A percentile compares a stretch with the other conserved stretches of the same genome.
These are phyloP conservation scores for Nothopassalora personata DNA, from an alignment of 2,329 filamentous ascomycete genomes.

Conservation along the genomic window DNA sequence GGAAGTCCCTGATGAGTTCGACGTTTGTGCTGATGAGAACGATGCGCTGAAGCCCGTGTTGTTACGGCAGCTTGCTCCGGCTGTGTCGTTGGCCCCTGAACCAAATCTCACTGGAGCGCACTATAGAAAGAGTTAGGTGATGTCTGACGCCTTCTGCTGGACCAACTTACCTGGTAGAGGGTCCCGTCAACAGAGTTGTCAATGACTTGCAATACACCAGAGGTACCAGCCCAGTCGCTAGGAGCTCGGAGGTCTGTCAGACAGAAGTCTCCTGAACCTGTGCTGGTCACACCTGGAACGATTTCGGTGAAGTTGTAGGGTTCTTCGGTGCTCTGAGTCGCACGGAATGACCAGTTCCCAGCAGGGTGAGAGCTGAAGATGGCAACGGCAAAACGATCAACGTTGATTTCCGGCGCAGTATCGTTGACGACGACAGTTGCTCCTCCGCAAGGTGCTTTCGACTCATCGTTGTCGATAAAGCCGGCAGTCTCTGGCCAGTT, in stretches of 20 bases:
- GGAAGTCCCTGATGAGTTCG: constrained; percentile 1
- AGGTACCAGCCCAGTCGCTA: constrained; percentile 23
- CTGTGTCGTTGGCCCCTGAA: constrained; percentile 26
- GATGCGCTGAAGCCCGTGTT: constrained; percentile 24
- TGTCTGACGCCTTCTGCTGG: neutral
- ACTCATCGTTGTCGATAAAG: constrained; percentile 27
- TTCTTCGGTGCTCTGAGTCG: constrained; percentile 24
- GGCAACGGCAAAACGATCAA: constrained; percentile 26
- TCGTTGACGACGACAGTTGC: constrained; percentile 22
- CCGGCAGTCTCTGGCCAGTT: constrained; percentile 34
- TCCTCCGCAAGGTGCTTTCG: constrained; percentile 27
- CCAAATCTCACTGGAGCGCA: constrained; percentile 31
- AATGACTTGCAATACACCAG: constrained; percentile 29
- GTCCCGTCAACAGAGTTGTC: constrained; percentile 26
- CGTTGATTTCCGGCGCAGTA: constrained; percentile 22
- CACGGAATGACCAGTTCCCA: constrained; percentile 25
- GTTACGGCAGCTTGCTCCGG: constrained; percentile 25
- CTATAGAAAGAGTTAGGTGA: constrained; percentile 7
- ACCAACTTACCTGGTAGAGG: constrained; percentile 29
- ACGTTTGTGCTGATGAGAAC: constrained; percentile 13
- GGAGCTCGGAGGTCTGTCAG: constrained; percentile 24
- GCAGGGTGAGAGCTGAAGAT: constrained; percentile 28
- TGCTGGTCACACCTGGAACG: constrained; percentile 23
- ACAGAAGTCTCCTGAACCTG: constrained; percentile 28
- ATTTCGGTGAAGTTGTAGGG: constrained; percentile 30